phyloP scores from a whole-genome alignment of 2,329 filamentous ascomycete genomes.

The Venturia pyrina region DNA sequence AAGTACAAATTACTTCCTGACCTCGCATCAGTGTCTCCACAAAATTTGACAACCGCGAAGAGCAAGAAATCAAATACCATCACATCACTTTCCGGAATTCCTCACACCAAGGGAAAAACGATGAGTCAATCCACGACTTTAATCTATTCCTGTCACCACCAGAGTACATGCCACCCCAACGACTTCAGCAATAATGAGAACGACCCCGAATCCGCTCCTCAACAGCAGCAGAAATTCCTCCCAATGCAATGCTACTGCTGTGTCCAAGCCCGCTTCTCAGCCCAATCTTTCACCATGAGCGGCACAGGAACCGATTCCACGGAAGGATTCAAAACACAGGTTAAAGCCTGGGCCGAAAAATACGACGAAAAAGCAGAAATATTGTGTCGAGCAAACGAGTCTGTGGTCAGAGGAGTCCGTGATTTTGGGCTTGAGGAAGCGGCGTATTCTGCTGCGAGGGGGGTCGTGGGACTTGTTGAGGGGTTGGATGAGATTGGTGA shows the following conservation, averaged over 20 bases:
- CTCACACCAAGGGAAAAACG: not conserved
- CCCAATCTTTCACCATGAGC: not conserved
- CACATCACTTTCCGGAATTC: too few species aligned
- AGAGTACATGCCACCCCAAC: not conserved
- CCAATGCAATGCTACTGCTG: not conserved
- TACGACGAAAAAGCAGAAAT: not conserved
- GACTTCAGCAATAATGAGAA: not conserved
- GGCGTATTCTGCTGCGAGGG: not conserved
- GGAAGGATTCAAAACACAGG: not conserved
- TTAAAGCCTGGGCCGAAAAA: not conserved
- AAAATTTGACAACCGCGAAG: too few species aligned
- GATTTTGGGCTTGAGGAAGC: not conserved
- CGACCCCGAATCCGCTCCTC: not conserved
- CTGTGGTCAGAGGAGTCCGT: not conserved
- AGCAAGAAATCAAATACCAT: too few species aligned
- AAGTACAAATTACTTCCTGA: not conserved
- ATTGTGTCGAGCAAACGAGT: not conserved
- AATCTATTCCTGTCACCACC: not conserved
- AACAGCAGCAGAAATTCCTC: not conserved
- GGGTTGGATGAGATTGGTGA: not conserved
- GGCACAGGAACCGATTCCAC: not conserved
- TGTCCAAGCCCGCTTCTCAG: not conserved
- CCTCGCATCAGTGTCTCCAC: not conserved
- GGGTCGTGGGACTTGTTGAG: not conserved
- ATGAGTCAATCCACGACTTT: not conserved